These are phyloP conservation scores for Calonectria pseudoreteaudii DNA, from an alignment of 2,329 filamentous ascomycete genomes.

Conservation along the genomic window DNA sequence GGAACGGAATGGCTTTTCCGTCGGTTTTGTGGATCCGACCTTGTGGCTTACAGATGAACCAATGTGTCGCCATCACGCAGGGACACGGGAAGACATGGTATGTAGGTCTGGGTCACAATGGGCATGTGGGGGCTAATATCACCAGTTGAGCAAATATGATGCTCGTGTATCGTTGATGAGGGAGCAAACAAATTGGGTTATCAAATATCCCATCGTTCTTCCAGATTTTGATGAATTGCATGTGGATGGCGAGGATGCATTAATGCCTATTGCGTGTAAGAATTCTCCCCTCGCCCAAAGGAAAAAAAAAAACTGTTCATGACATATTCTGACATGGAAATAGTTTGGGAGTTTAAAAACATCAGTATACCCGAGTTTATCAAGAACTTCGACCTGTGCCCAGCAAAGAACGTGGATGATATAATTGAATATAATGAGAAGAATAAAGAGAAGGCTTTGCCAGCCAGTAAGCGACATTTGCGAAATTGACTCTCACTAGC, in stretches of 20 bases:
- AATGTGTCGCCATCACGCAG: constrained; percentile 1
- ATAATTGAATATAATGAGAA: constrained; percentile 1
- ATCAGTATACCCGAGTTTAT: not conserved
- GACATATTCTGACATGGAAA: not conserved
- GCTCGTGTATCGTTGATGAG: not conserved
- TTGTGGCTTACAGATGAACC: not conserved
- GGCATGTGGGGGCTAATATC: not conserved
- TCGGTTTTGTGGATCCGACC: not conserved
- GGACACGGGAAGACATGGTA: not conserved
- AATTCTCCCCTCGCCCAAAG: no score
- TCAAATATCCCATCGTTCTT: not conserved
- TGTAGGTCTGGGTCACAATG: not conserved
- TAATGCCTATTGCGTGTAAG: constrained; percentile 12
- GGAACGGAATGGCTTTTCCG: not conserved
- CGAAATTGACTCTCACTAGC: not conserved
- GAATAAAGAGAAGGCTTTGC: not conserved
- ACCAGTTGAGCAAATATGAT: not conserved
- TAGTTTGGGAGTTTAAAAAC: constrained; percentile 17
- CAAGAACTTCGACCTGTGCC: not conserved
- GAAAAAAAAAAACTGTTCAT: not conserved
- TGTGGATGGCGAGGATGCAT: not conserved
- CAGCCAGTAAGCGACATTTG: not conserved
- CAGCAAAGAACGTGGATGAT: not conserved
- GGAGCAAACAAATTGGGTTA: not conserved
- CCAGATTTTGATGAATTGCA: not conserved